Evolutionary conservation across 169 alveolate genomes (phyloP), one percentile per base, ranked within the genome.

Genomic region (Condylostoma magnum): DNA sequence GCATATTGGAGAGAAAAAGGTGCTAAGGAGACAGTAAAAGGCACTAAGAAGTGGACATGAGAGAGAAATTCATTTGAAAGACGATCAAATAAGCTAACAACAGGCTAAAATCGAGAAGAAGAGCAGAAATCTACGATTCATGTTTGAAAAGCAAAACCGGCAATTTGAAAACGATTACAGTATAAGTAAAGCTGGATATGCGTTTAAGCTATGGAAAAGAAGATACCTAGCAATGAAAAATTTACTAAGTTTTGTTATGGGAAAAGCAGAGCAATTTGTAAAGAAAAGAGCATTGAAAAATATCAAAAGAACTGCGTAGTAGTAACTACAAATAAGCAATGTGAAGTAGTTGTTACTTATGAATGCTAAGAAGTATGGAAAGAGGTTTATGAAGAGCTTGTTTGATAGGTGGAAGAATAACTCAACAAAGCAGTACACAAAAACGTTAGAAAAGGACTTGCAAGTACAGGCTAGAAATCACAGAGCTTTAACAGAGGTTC

Each of bases 381-480:
- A n/a, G 0, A 60, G 71, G 28, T 33, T 8, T 3, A 8, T 60
- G 22, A 33, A 31, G 43, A 60, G 43, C 31, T 28, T 12, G 1
- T 60, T 60, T 28, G 71, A 60, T 27, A n/a, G 8, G n/a, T 60
- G 71, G 71, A 10, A 12, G n/a, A 33, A 55, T 22, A 60, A 60
- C 28, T 18, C 36, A 22, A 20, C 15, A 1, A 18, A 18, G 2
- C 15, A n/a, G 15, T 0, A 41, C 12, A 55, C 15, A 36, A 36
- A 3, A 10, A 15, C 20, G 8, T 34, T 60, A 10, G 27, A 60
- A 1, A 6, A 1, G n/a, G 71, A 8, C 8, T n/a, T 60, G 8
- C 20, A 33, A 36, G 10, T 12, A 36, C 56, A 60, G 3, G 10
- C 56, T 12, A 8, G 12, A 6, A n/a, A n/a, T 8, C 18, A 38